Evolutionary conservation across 805 yeast species (phyloP).

Genomic region (Saturnispora ahearnii): DNA sequence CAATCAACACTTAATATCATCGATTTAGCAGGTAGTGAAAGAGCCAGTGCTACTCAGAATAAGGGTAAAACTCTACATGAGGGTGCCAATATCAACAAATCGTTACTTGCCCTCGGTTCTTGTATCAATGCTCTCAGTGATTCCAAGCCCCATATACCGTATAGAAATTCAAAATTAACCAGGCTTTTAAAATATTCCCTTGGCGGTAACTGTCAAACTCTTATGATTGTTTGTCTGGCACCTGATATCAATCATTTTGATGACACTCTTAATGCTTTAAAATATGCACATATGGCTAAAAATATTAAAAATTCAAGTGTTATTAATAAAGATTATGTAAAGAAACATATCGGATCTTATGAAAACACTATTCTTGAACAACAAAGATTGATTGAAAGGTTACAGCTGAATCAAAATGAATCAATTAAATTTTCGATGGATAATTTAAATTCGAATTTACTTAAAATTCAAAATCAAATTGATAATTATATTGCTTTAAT

Average conservation of each 20-base stretch:
- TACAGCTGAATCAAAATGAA: constrained; percentile 29
- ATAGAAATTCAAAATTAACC: constrained; percentile 84
- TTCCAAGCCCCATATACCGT: constrained; percentile 63
- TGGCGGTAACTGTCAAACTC: constrained; percentile 92
- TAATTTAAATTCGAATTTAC: not conserved
- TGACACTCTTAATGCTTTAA: constrained; percentile 83
- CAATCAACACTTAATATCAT: constrained; percentile 79
- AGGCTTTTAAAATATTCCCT: constrained; percentile 78
- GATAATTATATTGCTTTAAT: not conserved
- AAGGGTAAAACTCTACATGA: constrained; percentile 74
- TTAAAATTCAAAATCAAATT: not conserved
- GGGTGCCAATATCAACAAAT: constrained; percentile 89
- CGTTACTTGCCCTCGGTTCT: constrained; percentile 82
- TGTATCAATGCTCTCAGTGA: constrained; percentile 90
- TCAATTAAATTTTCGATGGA: not conserved
- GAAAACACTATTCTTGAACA: constrained; percentile 79
- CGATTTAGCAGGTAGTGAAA: constrained; percentile 91
- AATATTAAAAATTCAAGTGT: constrained; percentile 75
- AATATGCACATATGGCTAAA: constrained; percentile 87
- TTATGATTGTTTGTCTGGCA: constrained; percentile 90
- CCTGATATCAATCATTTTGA: constrained; percentile 86
- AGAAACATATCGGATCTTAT: constrained; percentile 78
- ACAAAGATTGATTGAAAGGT: constrained; percentile 59
- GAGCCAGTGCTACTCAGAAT: constrained; percentile 85
- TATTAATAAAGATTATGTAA: constrained; percentile 65